Evolutionary conservation across 306 rosid genomes (phyloP), one percentile per base, ranked within the genome.

Genomic region (Glycine tomentella): DNA sequence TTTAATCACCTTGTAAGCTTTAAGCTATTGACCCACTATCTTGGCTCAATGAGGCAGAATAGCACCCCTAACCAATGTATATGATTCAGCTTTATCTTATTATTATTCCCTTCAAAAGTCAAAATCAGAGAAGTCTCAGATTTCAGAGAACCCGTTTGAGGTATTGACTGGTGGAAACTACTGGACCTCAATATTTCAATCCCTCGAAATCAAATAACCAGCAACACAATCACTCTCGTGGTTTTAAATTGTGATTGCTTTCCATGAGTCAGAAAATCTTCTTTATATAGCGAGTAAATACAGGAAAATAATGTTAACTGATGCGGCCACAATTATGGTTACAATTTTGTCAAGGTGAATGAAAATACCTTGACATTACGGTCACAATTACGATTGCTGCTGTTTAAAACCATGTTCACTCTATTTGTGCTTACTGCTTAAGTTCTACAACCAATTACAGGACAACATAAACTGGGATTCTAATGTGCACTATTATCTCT

Each of bases 1-100:
- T 86, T 76, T 64, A 51, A 77, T 78, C 8, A 66, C 80, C 62
- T 85, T 72, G 13, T 33, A 58, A 52, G 59, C 82, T 66, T 72
- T 64, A 71, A 69, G 63, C 75, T 66, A 81, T 82, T 84, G 86
- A 81, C 91, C 89, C 87, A 25, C 31, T 25, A 25, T 25, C 31
- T 25, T 25, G 31, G 31, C 31, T 25, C 31, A 89, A 76, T 58
- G 62, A 58, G 77, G 46, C 78, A 52, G 62, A 58, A 25, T 25
- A 74, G 46, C 78, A 78, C 53, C 46, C 44, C 25, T 49, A 74
- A 66, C 55, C 49, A 45, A 75, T 57, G 56, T 33, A 52, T 25
- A 25, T 25, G 31, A 36, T 17, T 42, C 79, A 80, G 63, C 85
- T 67, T 83, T 79, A 11, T 53, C 63, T 48, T 68, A 71, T 25